phyloP scores from a whole-genome alignment of 1,139 yeast genomes.

The Magnusiomyces suaveolens region DNA sequence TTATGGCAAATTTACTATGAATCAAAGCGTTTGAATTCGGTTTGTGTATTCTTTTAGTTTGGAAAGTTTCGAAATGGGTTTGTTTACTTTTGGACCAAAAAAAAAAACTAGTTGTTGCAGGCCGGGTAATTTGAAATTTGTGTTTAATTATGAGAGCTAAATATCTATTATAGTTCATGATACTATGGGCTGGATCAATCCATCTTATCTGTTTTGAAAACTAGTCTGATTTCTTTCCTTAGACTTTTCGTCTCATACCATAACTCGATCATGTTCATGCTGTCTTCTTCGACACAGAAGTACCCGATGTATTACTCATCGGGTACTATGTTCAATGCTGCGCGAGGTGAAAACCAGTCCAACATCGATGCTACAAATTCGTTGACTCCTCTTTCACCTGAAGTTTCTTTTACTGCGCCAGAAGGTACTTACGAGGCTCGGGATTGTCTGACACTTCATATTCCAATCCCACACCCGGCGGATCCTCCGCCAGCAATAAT shows the following conservation, averaged over 20 bases:
- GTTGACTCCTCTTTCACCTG: conserved; percentile 18
- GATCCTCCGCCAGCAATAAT: conserved; percentile 30
- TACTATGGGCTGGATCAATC: too few relatives aligned
- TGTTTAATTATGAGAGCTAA: background rate
- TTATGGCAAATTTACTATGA: too few relatives aligned
- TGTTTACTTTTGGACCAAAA: too few relatives aligned
- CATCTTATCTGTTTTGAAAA: too few relatives aligned
- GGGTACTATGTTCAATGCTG: conserved; percentile 4
- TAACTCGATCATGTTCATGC: conserved; percentile 8
- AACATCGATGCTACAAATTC: conserved; percentile 26
- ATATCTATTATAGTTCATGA: background rate
- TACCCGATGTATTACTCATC: conserved; percentile 10
- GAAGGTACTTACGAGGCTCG: conserved; percentile 28
- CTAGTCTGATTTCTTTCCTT: background rate
- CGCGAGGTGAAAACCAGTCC: conserved; percentile 13
- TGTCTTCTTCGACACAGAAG: conserved; percentile 10
- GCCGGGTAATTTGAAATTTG: too few relatives aligned
- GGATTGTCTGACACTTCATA: conserved; percentile 29
- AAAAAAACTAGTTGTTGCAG: too few relatives aligned
- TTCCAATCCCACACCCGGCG: conserved; percentile 33
- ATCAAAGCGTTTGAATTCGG: too few relatives aligned
- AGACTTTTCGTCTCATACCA: background rate
- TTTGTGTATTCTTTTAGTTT: too few relatives aligned
- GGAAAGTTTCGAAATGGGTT: too few relatives aligned
- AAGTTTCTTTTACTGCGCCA: conserved; percentile 23